These are phyloP conservation scores for Mucor indicus DNA, from an alignment of 371 early-diverging fungal genomes.

Conservation along the genomic window DNA sequence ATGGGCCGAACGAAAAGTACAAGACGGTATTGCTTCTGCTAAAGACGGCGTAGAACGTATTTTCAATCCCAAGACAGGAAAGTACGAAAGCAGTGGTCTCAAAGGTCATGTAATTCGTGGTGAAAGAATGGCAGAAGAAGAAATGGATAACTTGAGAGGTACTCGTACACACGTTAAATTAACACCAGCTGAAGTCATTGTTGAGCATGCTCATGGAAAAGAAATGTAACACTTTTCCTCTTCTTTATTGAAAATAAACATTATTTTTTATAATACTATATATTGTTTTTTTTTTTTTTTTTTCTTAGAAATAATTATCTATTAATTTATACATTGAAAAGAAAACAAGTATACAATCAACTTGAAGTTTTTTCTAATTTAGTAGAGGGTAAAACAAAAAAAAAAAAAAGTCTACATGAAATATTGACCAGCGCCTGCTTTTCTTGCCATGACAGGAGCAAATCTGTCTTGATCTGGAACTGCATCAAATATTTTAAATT, in stretches of 20 bases:
- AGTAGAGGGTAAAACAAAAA: too few species aligned
- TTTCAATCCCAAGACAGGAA: neutral
- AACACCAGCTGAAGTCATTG: slow-evolving; percentile 21
- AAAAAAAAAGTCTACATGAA: too few species aligned
- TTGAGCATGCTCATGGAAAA: slow-evolving; percentile 18
- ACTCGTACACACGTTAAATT: slow-evolving; percentile 8
- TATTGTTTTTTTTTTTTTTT: too few species aligned
- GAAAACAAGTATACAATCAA: too few species aligned
- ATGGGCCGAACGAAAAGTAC: slow-evolving; percentile 17
- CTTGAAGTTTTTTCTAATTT: too few species aligned
- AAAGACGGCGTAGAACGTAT: slow-evolving; percentile 16
- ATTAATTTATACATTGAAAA: too few species aligned
- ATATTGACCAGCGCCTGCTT: too few species aligned
- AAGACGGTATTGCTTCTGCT: slow-evolving; percentile 6
- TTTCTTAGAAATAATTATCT: too few species aligned
- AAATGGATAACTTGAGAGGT: slow-evolving; percentile 22
- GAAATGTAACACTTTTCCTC: too few species aligned
- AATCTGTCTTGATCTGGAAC: slow-evolving; percentile 88
- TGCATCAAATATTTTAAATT: slow-evolving; percentile 93
- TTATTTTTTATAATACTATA: too few species aligned
- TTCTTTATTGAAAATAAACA: too few species aligned
- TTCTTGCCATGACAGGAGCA: slow-evolving; percentile 30
- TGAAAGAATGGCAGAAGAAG: slow-evolving; percentile 31
- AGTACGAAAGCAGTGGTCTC: neutral
- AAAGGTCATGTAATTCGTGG: slow-evolving; percentile 19